Evolutionary conservation across 2,329 filamentous ascomycete genomes (phyloP), one percentile per base, ranked within the genome.

Genomic region (Alternaria arborescens): DNA sequence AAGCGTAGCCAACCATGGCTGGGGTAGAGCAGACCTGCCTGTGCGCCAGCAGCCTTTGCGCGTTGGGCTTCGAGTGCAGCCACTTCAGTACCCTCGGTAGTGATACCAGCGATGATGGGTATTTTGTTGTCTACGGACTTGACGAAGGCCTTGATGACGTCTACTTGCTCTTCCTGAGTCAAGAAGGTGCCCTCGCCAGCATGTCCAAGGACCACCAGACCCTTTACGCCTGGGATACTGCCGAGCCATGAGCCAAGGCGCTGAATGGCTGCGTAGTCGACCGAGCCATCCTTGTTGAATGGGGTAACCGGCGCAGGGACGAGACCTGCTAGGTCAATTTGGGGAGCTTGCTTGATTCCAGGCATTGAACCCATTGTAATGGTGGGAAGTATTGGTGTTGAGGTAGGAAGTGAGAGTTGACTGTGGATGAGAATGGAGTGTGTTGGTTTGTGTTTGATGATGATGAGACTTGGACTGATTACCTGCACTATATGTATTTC

Each of bases 1-100:
- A 86, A 86, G n/a, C 84, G 81, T 24, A 86, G 70, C 84, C 84
- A 86, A 56, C 84, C 84, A 57, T 85, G 83, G 0, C 82, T 84
- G 14, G 84, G 84, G 65, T 86, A 86, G 3, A 86, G 70, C 0
- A 86, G 78, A 18, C 84, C 84, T 8, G 84, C 84, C 12, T 81
- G 72, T 4, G 84, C 84, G 34, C 84, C 84, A 48, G 83, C 83
- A 34, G 82, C 82, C 57, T 81, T 82, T 11, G 83, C 83, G 20
- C 82, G 80, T 74, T 83, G 80, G 1, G 83, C 83, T 65, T 85
- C 83, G 0, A 84, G 73, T 4, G 83, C 84, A 4, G 83, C 83
- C 1, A 85, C 83, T 61, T 84, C 81, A 12, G 83, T 85, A 20
- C 83, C 84, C 63, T 85, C 83, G 30, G 82, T 81, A 0, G 83